Base-by-base conservation (phyloP, 768 basidiomycete genomes). In the Hygrophorus pudorinus region DNA sequence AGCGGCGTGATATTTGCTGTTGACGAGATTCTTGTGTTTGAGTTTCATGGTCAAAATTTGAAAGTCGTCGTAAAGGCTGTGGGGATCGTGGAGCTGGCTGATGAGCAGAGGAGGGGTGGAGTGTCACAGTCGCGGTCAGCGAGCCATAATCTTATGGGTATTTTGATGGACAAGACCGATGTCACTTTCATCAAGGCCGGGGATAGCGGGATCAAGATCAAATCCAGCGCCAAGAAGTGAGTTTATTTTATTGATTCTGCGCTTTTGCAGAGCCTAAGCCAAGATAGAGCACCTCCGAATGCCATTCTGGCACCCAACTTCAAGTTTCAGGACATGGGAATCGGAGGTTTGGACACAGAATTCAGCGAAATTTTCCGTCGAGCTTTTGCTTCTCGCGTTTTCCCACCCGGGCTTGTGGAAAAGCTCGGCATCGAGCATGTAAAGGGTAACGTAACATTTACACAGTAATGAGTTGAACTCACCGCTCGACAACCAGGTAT, bases 291-390 rank as follows among this genome's bases (percentile, higher is more conserved):
- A 0, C 81, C 91, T 4, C 79, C 92, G 5, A 98, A 97, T 59
- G 91, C 96, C 0, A 94, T 99, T 53, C 75, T 99, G 8, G 82
- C 91, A 0, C 91, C 96, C 1, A 97, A 97, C 64, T 99, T 99
- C 77, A 98, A 96, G 63, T 99, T 99, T 50, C 88, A 94, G 57
- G 96, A 99, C 61, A 98, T 99, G 94, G 96, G 96, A 13, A 98
- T 99, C 56, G 96, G 96, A 56, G 96, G 96, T 56, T 71, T 99
- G 28, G 96, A 99, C 60, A 71, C 78, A 6, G 96, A 99, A 59
- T 99, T 99, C 59, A 79, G 79, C 45, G 82, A 90, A 34, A 99
- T 99, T 57, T 99, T 99, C 72, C 87, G 96, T 59, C 85, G 96
- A 56, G 96, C 96, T 0, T 99, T 99, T 59, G 93, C 96, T 0